Evolutionary conservation across 179 eudicot species (phyloP).

Genomic region (Camellia oleifera): DNA sequence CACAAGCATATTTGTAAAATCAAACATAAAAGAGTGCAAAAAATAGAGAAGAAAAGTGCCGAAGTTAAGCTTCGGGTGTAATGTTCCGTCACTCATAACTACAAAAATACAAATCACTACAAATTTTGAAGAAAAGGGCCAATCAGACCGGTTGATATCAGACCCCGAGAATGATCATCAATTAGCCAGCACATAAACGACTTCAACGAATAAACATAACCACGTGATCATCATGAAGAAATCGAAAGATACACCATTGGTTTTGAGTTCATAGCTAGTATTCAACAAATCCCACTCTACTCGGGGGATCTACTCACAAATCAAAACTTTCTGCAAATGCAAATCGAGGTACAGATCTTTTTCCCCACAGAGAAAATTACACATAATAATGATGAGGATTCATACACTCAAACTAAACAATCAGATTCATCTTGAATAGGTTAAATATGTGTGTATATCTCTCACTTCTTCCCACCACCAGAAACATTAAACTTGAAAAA

Average conservation of each 20-base stretch:
- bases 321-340: background rate
- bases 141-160: too few relatives aligned
- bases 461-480: constrained; percentile 95
- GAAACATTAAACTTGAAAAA: constrained; percentile 96
- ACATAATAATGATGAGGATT: background rate
- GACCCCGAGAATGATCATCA: too few relatives aligned
- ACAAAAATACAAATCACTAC: background rate
- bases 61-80: too few relatives aligned
- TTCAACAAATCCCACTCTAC: background rate
- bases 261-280: background rate
- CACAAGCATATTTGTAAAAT: too few relatives aligned
- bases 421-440: background rate
- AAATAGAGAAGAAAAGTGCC: too few relatives aligned
- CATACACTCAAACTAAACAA: background rate
- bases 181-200: too few relatives aligned
- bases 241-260: background rate
- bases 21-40: too few relatives aligned
- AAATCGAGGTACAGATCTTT: background rate
- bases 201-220: background rate
- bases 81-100: too few relatives aligned
- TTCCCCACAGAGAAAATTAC: background rate
- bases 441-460: background rate
- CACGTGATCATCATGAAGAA: background rate
- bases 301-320: too few relatives aligned
- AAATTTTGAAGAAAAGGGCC: background rate